Evolutionary conservation across 768 basidiomycete species (phyloP), one percentile per base, ranked within the genome.

Genomic region (Gloeopeniophorella convolvens): DNA sequence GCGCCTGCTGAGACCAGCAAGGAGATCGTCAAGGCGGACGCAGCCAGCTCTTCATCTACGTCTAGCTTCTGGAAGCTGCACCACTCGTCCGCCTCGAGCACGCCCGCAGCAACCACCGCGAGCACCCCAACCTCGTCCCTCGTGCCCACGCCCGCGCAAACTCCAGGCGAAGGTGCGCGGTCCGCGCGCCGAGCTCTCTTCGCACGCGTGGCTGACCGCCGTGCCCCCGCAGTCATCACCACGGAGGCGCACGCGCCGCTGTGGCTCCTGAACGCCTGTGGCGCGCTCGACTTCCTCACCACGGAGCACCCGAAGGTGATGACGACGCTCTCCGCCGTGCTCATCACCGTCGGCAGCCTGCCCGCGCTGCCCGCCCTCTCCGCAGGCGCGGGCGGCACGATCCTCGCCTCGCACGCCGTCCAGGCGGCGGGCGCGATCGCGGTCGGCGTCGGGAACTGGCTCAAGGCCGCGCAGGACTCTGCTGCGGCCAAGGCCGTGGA

Each of bases 371-470:
- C 86, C 18, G 83, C 75, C 2, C 76, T 89, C 60, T 72, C 72
- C 42, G 79, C 79, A 0, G 82, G 80, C 16, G 83, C 80, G 4
- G 85, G 85, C 18, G 86, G 86, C 9, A 82, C 83, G 0, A 70
- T 85, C 43, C 71, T 89, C 30, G 86, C 87, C 9, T 77, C 83
- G 13, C 74, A 80, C 11, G 81, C 87, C 12, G 84, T 79, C 12
- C 86, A 89, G 57, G 86, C 87, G 1, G 80, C 85, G 21, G 86
- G 87, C 9, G 85, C 85, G 1, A 80, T 89, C 51, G 87, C 85
- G 1, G 76, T 89, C 3, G 85, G 87, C 2, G 68, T 89, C 27
- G 86, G 86, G 1, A 76, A 72, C 30, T 65, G 73, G 65, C 66
- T 80, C 46, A 75, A 77, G 61, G 69, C 75, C 2, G 67, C 72